These are phyloP conservation scores for Gyromitra esculenta DNA, from an alignment of 2,329 filamentous ascomycete species.

Conservation along the genomic window DNA sequence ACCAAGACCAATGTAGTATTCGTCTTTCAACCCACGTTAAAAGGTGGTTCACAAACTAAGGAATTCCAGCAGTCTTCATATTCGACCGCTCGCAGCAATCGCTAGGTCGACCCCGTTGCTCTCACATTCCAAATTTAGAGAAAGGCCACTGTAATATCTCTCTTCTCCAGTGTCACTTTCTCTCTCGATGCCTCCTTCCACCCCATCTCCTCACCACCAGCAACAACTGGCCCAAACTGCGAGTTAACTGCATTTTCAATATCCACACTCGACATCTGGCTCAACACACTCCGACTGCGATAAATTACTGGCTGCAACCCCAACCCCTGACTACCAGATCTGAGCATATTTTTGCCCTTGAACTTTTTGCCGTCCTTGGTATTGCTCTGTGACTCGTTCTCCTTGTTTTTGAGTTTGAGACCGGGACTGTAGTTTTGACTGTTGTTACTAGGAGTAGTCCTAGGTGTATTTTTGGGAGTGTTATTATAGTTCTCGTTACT, in stretches of 20 bases:
- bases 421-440: slow-evolving; percentile 23
- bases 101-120: background rate
- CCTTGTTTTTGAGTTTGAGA: slow-evolving; percentile 18
- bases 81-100: background rate
- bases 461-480: slow-evolving; percentile 19
- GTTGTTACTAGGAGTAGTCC: slow-evolving; percentile 26
- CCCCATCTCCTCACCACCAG: slow-evolving; percentile 22
- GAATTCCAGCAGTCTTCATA: background rate
- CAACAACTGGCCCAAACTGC: slow-evolving; percentile 49
- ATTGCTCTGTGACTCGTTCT: slow-evolving; percentile 27
- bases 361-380: slow-evolving; percentile 15
- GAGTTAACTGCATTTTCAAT: slow-evolving; percentile 51
- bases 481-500: slow-evolving; percentile 35
- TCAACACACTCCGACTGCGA: slow-evolving; percentile 41
- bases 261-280: slow-evolving; percentile 44
- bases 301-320: slow-evolving; percentile 34
- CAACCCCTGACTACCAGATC: slow-evolving; percentile 39
- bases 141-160: slow-evolving; percentile 36
- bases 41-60: background rate
- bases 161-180: slow-evolving; percentile 22
- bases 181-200: slow-evolving; percentile 33
- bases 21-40: background rate
- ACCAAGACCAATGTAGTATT: background rate
- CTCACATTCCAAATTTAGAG: slow-evolving; percentile 12
- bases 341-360: slow-evolving; percentile 39